Evolutionary conservation across 345 rosid species (phyloP), one percentile per base, ranked within the genome.

Genomic region (Pistacia integerrima): DNA sequence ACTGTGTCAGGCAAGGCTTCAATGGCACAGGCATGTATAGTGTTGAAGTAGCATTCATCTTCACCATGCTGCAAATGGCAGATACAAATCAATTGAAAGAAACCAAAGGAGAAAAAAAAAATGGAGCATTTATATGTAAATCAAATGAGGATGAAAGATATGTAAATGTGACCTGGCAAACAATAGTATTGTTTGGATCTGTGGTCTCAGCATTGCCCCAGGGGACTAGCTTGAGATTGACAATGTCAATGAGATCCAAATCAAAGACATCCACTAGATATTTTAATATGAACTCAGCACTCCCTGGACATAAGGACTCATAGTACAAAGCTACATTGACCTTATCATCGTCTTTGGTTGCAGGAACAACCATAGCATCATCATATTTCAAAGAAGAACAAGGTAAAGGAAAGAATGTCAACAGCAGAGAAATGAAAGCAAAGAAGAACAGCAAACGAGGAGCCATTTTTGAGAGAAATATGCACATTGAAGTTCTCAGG

Each of bases 31-130:
- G 97, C 94, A 30, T 92, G 88, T 17, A 91, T 81, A 1, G 84
- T 76, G 56, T 90, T 93, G 12, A 93, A 77, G 54, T 84, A 83
- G 72, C 96, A 93, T 79, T 93, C 97, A 65, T 88, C 87, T 60
- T 85, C 84, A 13, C 96, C 97, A 60, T 91, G 97, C 96, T 91
- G 82, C 69, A 54, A 36, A 2, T 25, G 65, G n/a, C 67, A 7
- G 3, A 6, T 49, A 38, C 41, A 38, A 38, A 38, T 38, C 41
- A 38, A 38, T 6, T 38, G 41, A 38, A 38, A 38, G 41, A 38
- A 38, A 6, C 41, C 41, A 62, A 41, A 57, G 58, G 18, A 5
- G 44, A 28, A 30, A 56, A 61, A 56, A 61, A 38, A 38, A 38
- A 38, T 4, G 46, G 46, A 41, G 13, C 11, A 11, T 17, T 41